These are phyloP conservation scores for Alternaria burnsii DNA, from an alignment of 2,329 filamentous ascomycete genomes.

Conservation along the genomic window DNA sequence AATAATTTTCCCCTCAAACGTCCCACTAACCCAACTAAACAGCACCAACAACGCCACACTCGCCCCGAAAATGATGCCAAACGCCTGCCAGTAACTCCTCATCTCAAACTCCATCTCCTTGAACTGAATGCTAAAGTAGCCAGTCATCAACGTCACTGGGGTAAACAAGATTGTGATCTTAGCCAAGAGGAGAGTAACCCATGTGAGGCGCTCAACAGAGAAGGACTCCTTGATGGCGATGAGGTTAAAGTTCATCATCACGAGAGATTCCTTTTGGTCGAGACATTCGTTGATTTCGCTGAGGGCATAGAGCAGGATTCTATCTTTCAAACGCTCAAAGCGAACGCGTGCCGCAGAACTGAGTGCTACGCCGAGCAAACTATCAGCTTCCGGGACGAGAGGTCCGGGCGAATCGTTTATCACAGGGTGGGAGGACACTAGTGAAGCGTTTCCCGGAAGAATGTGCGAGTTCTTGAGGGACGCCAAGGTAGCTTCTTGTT, in stretches of 20 bases:
- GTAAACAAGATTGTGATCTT: conserved; percentile 80
- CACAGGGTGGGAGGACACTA: conserved; percentile 35
- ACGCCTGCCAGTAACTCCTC: conserved; percentile 72
- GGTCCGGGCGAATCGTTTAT: conserved; percentile 23
- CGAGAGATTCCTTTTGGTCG: conserved; percentile 74
- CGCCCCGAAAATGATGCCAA: conserved; percentile 68
- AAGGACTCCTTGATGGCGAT: conserved; percentile 78
- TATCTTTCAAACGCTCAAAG: conserved; percentile 67
- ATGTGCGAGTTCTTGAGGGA: conserved; percentile 56
- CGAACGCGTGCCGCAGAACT: conserved; percentile 63
- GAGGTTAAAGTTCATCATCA: conserved; percentile 79
- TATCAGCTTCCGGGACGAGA: conserved; percentile 47
- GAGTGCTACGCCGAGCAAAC: conserved; percentile 55
- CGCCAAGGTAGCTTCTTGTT: conserved; percentile 54
- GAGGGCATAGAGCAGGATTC: conserved; percentile 67
- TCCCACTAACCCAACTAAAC: conserved; percentile 66
- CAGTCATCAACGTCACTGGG: conserved; percentile 77
- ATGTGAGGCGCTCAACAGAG: conserved; percentile 74
- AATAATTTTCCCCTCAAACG: conserved; percentile 64
- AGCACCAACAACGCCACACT: conserved; percentile 67
- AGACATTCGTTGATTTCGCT: conserved; percentile 70
- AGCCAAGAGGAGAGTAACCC: conserved; percentile 75
- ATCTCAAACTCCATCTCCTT: conserved; percentile 67
- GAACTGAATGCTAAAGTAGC: conserved; percentile 75
- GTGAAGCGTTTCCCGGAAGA: conserved; percentile 42